phyloP scores from a whole-genome alignment of 768 basidiomycete species.

The Auricularia sp. region DNA sequence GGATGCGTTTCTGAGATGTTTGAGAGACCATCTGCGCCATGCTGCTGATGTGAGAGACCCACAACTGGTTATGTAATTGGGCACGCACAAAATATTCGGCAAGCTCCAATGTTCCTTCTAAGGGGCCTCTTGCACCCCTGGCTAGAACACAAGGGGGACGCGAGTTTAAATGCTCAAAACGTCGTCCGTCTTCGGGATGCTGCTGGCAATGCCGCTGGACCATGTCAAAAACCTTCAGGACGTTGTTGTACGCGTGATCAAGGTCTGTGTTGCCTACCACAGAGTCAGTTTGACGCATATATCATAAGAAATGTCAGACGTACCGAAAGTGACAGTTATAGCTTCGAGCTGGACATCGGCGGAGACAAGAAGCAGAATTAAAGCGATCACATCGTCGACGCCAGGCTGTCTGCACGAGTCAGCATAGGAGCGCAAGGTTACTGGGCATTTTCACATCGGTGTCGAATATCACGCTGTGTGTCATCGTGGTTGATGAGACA shows the following conservation, averaged over 20 bases:
- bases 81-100: conserved; percentile 19
- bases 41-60: conserved; percentile 9
- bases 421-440: not conserved
- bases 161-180: conserved; percentile 7
- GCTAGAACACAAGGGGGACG: conserved; percentile 8
- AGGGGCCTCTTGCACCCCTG: conserved; percentile 17
- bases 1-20: conserved; percentile 17
- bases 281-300: not conserved
- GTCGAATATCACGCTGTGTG: conserved; percentile 9
- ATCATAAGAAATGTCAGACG: not conserved
- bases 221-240: conserved; percentile 20
- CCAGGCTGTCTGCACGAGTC: conserved; percentile 5
- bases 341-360: conserved; percentile 14
- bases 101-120: conserved; percentile 14
- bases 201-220: conserved; percentile 15
- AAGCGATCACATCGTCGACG: conserved; percentile 16
- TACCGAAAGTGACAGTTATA: conserved; percentile 14
- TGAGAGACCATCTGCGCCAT: conserved; percentile 19
- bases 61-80: not conserved
- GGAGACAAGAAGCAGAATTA: conserved; percentile 16
- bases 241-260: conserved; percentile 15
- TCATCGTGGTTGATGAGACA: not conserved
- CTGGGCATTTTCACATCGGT: conserved; percentile 6
- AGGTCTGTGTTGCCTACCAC: conserved; percentile 13
- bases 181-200: conserved; percentile 9